These are phyloP conservation scores for Fusarium sp. DNA, from an alignment of 2,329 filamentous ascomycete species.

Conservation along the genomic window DNA sequence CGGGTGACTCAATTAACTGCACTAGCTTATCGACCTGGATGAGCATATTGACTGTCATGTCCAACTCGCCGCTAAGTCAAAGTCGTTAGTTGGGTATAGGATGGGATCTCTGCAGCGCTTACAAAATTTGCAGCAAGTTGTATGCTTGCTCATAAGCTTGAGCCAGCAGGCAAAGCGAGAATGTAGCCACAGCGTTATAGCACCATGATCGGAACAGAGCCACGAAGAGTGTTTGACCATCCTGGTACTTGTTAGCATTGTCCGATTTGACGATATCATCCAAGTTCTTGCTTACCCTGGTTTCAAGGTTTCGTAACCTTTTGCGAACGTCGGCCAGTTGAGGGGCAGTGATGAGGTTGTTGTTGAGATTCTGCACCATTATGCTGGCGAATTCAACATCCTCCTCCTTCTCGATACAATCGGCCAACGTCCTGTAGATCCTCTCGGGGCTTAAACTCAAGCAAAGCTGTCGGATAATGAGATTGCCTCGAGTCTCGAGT, in stretches of 20 bases:
- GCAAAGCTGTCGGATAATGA: conserved; percentile 96
- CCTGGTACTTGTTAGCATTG: conserved; percentile 60
- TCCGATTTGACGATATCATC: neutral
- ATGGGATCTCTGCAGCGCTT: conserved; percentile 44
- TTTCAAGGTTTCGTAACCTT: conserved; percentile 88
- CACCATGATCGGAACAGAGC: conserved; percentile 97
- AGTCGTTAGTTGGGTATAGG: neutral
- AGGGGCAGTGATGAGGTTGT: conserved; percentile 97
- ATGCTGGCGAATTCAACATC: conserved; percentile 99
- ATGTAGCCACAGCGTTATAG: conserved; percentile 97
- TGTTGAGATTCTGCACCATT: conserved; percentile 99
- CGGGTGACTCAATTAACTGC: conserved; percentile 93
- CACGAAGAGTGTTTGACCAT: conserved; percentile 95
- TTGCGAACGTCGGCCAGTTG: conserved; percentile 92
- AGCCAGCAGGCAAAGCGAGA: conserved; percentile 92
- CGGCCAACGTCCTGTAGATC: conserved; percentile 94
- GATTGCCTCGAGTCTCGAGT: conserved; percentile 90
- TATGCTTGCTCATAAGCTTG: conserved; percentile 99
- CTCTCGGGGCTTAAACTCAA: conserved; percentile 92
- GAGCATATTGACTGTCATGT: conserved; percentile 98
- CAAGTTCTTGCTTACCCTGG: conserved; percentile 64
- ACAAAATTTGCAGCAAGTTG: conserved; percentile 95
- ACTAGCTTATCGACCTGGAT: conserved; percentile 99
- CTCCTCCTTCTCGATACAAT: conserved; percentile 97
- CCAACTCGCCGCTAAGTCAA: conserved; percentile 81